Evolutionary conservation across 176 grass and related monocot species (phyloP).

Genomic region (Aegilops umbellulata): DNA sequence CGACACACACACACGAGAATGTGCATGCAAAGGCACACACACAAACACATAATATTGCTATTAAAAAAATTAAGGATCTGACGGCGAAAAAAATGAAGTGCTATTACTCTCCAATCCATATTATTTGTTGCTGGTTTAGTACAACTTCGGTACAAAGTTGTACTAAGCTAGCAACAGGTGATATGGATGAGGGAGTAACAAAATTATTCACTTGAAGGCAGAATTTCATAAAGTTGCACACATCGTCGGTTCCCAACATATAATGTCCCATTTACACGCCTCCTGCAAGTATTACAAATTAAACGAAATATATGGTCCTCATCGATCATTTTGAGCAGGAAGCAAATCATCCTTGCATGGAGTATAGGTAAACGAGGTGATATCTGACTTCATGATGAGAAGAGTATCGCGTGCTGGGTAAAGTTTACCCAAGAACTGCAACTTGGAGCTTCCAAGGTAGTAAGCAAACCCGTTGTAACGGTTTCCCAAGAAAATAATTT

Average conservation of each 20-base stretch:
- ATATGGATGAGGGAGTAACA: no score
- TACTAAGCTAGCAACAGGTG: no score
- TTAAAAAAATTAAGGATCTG: no score
- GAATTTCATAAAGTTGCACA: no score
- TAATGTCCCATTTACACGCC: not conserved
- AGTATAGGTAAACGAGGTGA: not conserved
- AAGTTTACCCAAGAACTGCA: not conserved
- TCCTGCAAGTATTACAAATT: not conserved
- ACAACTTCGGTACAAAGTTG: no score
- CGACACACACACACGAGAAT: no score
- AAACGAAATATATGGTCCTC: not conserved
- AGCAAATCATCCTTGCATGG: not conserved
- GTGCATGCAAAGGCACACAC: no score
- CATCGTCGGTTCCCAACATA: not conserved
- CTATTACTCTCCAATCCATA: no score
- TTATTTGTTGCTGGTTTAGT: no score
- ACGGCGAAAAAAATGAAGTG: no score
- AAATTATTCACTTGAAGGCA: not conserved
- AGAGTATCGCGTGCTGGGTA: not conserved
- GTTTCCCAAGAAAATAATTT: not conserved
- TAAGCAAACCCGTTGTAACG: not conserved
- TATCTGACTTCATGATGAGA: no score
- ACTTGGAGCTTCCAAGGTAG: not conserved
- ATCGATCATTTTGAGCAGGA: not conserved
- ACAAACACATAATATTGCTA: no score